Percentiles rank a stretch among this genome's conserved stretches.
phyloP scores from a whole-genome alignment of 1,139 yeast species.

The Hyphopichia khmerensis region DNA sequence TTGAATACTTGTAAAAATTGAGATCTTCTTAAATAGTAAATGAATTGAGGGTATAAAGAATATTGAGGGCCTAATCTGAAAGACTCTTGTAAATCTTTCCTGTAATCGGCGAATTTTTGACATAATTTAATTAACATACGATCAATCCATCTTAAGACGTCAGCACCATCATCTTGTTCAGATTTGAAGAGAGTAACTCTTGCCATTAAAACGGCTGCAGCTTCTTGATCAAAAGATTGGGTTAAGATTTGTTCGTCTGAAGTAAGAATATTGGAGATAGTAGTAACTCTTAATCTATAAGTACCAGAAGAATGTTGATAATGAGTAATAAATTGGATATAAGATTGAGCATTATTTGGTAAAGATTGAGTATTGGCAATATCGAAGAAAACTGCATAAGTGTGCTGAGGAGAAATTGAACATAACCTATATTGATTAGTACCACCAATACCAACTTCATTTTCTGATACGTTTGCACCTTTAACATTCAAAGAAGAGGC shows the following conservation, averaged over 20 bases:
- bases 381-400: slow-evolving; percentile 88
- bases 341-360: slow-evolving; percentile 53
- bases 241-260: slow-evolving; percentile 50
- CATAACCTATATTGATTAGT: slow-evolving; percentile 86
- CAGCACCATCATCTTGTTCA: slow-evolving; percentile 63
- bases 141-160: slow-evolving; percentile 52
- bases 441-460: slow-evolving; percentile 92
- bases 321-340: slow-evolving; percentile 70
- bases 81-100: slow-evolving; percentile 47
- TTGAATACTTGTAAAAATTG: slow-evolving; percentile 96
- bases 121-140: slow-evolving; percentile 51
- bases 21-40: slow-evolving; percentile 93
- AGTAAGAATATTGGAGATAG: slow-evolving; percentile 67
- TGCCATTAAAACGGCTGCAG: slow-evolving; percentile 95
- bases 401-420: slow-evolving; percentile 78
- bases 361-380: slow-evolving; percentile 56
- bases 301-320: slow-evolving; percentile 82
- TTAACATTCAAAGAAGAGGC: slow-evolving; percentile 72
- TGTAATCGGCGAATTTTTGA: slow-evolving; percentile 51
- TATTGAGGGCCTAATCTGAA: slow-evolving; percentile 49
- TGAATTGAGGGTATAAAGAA: slow-evolving; percentile 82
- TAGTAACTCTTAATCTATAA: slow-evolving; percentile 87
- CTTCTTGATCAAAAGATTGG: slow-evolving; percentile 93
- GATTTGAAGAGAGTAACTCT: slow-evolving; percentile 90
- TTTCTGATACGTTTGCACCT: slow-evolving; percentile 77